Base-by-base conservation (phyloP, 345 rosid species). In the Balakata baccata region DNA sequence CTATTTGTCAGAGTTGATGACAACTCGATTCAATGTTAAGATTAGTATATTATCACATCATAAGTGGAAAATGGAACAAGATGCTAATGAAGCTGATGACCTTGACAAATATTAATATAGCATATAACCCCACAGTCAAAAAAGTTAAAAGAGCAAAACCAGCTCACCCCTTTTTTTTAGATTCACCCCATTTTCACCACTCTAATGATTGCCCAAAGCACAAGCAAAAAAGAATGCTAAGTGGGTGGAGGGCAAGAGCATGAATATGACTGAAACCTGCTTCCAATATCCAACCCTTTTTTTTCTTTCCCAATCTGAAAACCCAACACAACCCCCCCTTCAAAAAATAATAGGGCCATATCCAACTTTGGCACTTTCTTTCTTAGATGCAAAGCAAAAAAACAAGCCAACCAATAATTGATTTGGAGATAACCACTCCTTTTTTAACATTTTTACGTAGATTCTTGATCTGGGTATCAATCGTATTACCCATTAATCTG, bases 161-260 rank as follows among this genome's bases (percentile, higher is more conserved):
- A 25, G 25, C 18, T 10, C 6, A 56, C 53, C 39, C 67, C 34
- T 29, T 29, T 29, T 29, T 29, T 29, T 29, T 29, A 1, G 34
- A 29, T 29, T 29, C 34, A 29, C 34, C 34, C 34, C 34, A 53
- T 70, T 69, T 69, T 60, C 74, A 49, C 75, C 72, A 46, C 49
- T 34, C 37, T 63, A 75, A 77, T 81, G 79, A 77, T 78, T 80
- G 78, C 81, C 2, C 34, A 3, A n/a, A 50, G 45, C 70, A 73
- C 78, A 79, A 74, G 68, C 61, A 61, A 77, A 79, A 77, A 73
- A 34, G 54, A 29, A 63, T 6, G 11, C 34, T 25, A 37, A 80
- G 81, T 82, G 86, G 80, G 65, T 49, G 47, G 49, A 52, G 78
- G 79, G 68, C 66, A 56, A 53, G 68, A 29, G 65, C 74, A 75